Evolutionary conservation across 306 rosid species (phyloP), one percentile per base, ranked within the genome.

Genomic region (Quillaja saponaria): DNA sequence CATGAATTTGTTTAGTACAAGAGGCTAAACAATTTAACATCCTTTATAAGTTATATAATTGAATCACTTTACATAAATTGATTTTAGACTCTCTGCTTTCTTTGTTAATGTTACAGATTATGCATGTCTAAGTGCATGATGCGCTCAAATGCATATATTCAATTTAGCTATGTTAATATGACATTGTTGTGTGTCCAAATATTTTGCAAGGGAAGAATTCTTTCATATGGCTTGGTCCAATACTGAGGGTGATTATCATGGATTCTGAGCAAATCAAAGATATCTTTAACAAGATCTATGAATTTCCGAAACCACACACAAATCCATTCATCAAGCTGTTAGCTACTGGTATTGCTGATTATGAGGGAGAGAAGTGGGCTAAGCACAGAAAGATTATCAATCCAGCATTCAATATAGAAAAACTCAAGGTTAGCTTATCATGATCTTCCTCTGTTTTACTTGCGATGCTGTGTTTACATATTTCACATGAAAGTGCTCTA

Each of bases 311-410:
- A 61, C 49, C 41, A 6, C 1, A 1, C 0, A 0, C 0, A 16
- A 62, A 58, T 20, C 81, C 79, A n/a, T 50, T 64, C 10, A 3
- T 12, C 13, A n/a, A 6, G 40, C 20, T 66, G 4, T 65, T 79
- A 1, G 57, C 4, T 35, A 3, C 39, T 10, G 91, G 87, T 18
- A 44, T 77, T 3, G 48, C 10, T 15, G 15, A 0, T n/a, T 7
- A 31, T 38, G 84, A 81, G 10, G 82, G 79, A 35, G 76, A 76
- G 25, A 71, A 80, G 55, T 84, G 88, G 88, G 75, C 63, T 48
- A 84, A 60, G 53, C 82, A 76, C 49, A 65, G 88, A 61, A 84
- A 58, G 52, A 76, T 84, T 45, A 74, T 87, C 63, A 84, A 71
- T 21, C 88, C 80, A 9, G 76, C 89, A 14, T 82, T 87, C 66